A percentile compares a stretch with the other conserved stretches of the same genome.
phyloP scores from a whole-genome alignment of 2,329 filamentous ascomycete species.

The Chlorencoelia australis region DNA sequence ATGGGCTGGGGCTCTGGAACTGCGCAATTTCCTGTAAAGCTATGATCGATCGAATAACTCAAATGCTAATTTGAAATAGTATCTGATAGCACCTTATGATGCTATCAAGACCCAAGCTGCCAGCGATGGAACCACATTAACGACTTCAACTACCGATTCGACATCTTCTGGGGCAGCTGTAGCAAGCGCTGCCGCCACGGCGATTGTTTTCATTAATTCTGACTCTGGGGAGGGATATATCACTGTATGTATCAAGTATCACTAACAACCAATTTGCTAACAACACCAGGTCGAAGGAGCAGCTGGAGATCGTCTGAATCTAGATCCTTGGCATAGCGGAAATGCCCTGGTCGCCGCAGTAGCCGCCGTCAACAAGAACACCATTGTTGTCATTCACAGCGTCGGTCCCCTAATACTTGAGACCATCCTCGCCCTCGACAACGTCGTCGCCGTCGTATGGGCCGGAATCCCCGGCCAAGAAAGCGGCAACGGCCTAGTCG shows the following conservation, averaged over 20 bases:
- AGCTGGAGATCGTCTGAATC: slow-evolving; percentile 49
- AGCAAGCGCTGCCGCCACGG: slow-evolving; percentile 42
- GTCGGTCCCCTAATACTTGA: slow-evolving; percentile 50
- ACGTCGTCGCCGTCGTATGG: slow-evolving; percentile 52
- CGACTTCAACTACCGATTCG: slow-evolving; percentile 45
- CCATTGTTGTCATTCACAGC: slow-evolving; percentile 55
- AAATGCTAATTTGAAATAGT: too few species aligned
- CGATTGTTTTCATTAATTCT: slow-evolving; percentile 56
- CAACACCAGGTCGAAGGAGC: slow-evolving; percentile 16
- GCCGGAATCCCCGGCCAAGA: slow-evolving; percentile 52
- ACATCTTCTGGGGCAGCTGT: slow-evolving; percentile 16
- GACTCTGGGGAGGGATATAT: slow-evolving; percentile 63
- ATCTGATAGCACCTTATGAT: slow-evolving; percentile 37
- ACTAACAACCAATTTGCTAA: not conserved
- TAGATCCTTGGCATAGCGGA: slow-evolving; percentile 52
- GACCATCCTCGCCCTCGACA: slow-evolving; percentile 48
- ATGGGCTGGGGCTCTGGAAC: slow-evolving; percentile 69
- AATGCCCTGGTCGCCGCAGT: slow-evolving; percentile 42
- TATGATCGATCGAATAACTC: too few species aligned
- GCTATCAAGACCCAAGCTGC: slow-evolving; percentile 50
- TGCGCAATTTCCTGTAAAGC: slow-evolving; percentile 34
- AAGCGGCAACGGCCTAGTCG: slow-evolving; percentile 48
- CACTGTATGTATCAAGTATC: slow-evolving; percentile 11
- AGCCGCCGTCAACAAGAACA: slow-evolving; percentile 47
- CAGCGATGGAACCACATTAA: slow-evolving; percentile 41